A percentile compares a stretch with the other conserved stretches of the same genome.
Conservation (phyloP, 2,329 filamentous ascomycete species). For the Apiospora phragmitis region DNA sequence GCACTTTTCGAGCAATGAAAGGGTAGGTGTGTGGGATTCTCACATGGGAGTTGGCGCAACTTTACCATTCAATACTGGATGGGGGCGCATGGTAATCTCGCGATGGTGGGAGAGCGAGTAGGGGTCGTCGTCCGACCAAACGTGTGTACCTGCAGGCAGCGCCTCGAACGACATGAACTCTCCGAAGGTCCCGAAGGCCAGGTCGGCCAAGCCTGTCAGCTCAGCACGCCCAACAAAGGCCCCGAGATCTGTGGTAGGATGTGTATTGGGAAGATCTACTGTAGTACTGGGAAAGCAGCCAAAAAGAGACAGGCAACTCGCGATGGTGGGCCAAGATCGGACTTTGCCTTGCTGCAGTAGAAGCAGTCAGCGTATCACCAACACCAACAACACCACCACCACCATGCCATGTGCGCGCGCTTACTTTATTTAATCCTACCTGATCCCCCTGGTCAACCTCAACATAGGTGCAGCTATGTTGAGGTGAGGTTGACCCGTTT, state of each 20-base stretch:
- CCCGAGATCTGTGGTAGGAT: neutral
- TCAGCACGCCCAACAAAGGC: neutral
- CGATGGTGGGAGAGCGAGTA: neutral
- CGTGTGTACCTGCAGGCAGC: constrained; percentile 5
- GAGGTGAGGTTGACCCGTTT: too few species aligned
- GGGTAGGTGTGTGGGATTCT: neutral
- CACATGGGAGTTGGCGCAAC: neutral
- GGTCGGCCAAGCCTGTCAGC: neutral
- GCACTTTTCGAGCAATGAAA: neutral
- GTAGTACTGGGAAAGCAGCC: neutral
- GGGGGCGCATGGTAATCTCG: neutral
- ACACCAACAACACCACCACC: neutral
- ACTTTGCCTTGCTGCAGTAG: neutral
- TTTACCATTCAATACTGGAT: neutral
- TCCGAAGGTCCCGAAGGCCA: neutral
- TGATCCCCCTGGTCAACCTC: too few species aligned
- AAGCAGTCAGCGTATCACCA: constrained; percentile 4
- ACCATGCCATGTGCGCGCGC: neutral
- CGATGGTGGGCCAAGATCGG: neutral
- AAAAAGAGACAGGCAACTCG: neutral
- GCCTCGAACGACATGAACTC: neutral
- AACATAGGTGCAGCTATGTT: too few species aligned
- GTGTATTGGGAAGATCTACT: neutral
- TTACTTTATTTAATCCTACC: neutral
- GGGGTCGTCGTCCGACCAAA: neutral